phyloP scores from a whole-genome alignment of 2,329 filamentous ascomycete genomes.

The Talaromyces amestolkiae region DNA sequence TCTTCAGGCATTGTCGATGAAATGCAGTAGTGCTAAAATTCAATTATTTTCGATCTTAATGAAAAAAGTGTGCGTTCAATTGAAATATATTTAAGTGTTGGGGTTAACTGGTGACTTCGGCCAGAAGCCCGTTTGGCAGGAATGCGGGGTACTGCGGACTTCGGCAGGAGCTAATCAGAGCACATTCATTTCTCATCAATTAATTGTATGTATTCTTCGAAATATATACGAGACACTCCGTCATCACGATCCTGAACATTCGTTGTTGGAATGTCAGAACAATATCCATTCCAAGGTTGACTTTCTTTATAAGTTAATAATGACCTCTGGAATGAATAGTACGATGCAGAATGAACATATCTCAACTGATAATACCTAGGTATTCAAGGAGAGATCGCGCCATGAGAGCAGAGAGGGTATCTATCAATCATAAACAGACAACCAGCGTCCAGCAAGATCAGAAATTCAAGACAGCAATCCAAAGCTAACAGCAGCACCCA shows the following conservation, averaged over 20 bases:
- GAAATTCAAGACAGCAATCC: conserved; percentile 10
- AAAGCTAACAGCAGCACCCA: conserved; percentile 24
- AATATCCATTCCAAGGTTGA: too few relatives aligned
- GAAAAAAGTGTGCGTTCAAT: background rate
- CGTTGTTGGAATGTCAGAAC: too few relatives aligned
- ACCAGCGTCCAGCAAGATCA: background rate
- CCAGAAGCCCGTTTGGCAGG: background rate
- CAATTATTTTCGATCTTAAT: background rate
- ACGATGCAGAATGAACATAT: too few relatives aligned
- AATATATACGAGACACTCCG: background rate
- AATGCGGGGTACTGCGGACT: conserved; percentile 12
- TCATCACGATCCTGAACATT: too few relatives aligned
- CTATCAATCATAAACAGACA: background rate
- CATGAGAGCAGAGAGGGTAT: background rate
- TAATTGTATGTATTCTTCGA: background rate
- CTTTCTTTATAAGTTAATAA: too few relatives aligned
- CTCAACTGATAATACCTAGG: background rate
- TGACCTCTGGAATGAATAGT: too few relatives aligned
- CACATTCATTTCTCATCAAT: background rate
- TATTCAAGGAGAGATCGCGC: too few relatives aligned
- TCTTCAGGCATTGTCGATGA: conserved; percentile 37
- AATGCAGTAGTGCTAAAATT: background rate
- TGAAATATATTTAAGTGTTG: background rate
- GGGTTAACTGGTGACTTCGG: background rate
- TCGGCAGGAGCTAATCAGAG: background rate